Conservation (phyloP, 2,329 filamentous ascomycete genomes). For the Juglanconis oblonga region DNA sequence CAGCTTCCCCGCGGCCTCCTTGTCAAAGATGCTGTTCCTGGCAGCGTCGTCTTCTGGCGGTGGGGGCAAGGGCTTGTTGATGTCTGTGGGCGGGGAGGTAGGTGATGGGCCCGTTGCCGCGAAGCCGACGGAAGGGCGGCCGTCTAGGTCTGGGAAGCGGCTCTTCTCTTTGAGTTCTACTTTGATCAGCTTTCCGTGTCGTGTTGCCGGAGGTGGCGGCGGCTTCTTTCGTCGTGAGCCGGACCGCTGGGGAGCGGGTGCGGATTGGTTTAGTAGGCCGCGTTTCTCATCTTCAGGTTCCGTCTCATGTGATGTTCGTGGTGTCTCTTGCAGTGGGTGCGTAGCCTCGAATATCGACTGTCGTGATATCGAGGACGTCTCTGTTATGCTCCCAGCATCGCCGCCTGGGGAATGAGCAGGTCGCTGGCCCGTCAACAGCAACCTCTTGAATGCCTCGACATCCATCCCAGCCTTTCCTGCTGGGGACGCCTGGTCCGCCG, state of each 20-base stretch:
- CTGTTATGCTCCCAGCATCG: slow-evolving; percentile 52
- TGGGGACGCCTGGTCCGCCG: slow-evolving; percentile 20
- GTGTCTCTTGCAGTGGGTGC: slow-evolving; percentile 41
- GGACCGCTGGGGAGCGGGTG: slow-evolving; percentile 24
- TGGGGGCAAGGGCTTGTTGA: slow-evolving; percentile 62
- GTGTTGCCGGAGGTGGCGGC: slow-evolving; percentile 69
- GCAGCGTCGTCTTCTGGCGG: slow-evolving; percentile 48
- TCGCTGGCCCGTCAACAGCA: slow-evolving; percentile 71
- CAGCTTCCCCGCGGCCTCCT: slow-evolving; percentile 49
- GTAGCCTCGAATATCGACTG: slow-evolving; percentile 54
- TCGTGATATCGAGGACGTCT: slow-evolving; percentile 56
- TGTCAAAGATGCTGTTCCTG: slow-evolving; percentile 51
- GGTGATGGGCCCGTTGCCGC: slow-evolving; percentile 17
- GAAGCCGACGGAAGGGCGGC: slow-evolving; percentile 18
- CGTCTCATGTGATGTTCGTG: slow-evolving; percentile 57
- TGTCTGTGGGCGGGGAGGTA: slow-evolving; percentile 40
- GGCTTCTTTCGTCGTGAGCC: slow-evolving; percentile 59
- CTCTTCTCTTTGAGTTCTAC: slow-evolving; percentile 34
- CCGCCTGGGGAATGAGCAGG: slow-evolving; percentile 25
- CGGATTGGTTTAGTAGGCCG: slow-evolving; percentile 27
- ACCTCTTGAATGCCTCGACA: slow-evolving; percentile 72
- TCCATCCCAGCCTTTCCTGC: slow-evolving; percentile 56
- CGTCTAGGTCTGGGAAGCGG: slow-evolving; percentile 24
- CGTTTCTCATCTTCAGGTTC: slow-evolving; percentile 46
- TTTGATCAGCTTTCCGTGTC: slow-evolving; percentile 73